Evolutionary conservation across 106 monocot genomes (phyloP).

Genomic region (Acorus gramineus): DNA sequence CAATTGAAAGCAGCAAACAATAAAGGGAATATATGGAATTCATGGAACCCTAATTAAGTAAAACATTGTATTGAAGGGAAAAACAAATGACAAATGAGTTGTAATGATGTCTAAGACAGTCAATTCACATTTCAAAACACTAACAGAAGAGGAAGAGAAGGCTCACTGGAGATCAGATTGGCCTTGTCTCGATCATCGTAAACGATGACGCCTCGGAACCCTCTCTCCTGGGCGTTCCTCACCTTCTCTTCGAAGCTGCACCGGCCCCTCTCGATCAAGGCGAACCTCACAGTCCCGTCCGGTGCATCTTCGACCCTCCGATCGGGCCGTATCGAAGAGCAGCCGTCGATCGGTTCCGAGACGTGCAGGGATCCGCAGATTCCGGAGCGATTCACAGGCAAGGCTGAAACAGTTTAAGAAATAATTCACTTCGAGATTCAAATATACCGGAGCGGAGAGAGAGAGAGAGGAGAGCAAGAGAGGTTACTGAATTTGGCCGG

Average conservation of each 20-base stretch:
- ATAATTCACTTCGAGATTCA: not conserved
- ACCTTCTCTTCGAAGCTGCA: conserved; percentile 89
- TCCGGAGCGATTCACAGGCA: conserved; percentile 45
- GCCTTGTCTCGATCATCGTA: conserved; percentile 57
- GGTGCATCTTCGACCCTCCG: not conserved
- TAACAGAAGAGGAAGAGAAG: no score
- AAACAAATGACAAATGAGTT: no score
- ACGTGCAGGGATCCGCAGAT: conserved; percentile 68
- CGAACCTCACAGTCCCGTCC: conserved; percentile 7
- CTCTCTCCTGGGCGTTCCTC: conserved; percentile 61
- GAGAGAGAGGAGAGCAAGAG: not conserved
- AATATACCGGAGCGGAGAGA: not conserved
- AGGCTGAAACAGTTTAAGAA: conserved; percentile 20
- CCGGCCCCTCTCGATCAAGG: conserved; percentile 36
- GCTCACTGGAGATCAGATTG: conserved; percentile 9
- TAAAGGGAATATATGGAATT: no score
- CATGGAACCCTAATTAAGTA: no score
- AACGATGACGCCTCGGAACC: conserved; percentile 49
- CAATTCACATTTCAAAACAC: no score
- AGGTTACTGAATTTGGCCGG: conserved; percentile 69
- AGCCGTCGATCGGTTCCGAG: conserved; percentile 63
- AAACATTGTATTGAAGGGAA: no score
- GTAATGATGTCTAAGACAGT: no score
- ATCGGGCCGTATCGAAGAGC: conserved; percentile 22
- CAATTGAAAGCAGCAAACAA: no score